Percentiles rank a stretch among this genome's conserved stretches.
Conservation (phyloP, 257 asterid genomes). For the Rehmannia glutinosa region DNA sequence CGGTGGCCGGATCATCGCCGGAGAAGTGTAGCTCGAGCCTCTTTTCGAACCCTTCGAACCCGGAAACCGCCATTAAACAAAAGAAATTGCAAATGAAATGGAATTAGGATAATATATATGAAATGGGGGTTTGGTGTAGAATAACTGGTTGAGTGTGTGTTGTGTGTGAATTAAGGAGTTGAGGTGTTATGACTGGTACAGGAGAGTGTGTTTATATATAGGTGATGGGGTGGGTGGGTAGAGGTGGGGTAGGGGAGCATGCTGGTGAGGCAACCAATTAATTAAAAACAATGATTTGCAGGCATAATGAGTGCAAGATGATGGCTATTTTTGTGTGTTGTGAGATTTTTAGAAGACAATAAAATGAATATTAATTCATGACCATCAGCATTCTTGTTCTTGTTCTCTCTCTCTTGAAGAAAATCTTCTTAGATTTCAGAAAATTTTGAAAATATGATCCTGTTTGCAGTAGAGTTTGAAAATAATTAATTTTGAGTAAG, state of each 20-base stretch:
- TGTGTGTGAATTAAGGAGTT: constrained; percentile 1
- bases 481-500: neutral
- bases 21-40: constrained; percentile 71
- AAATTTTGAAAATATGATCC: neutral
- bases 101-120: neutral
- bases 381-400: constrained; percentile 23
- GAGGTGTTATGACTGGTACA: constrained; percentile 43
- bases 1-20: constrained; percentile 49
- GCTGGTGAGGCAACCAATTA: constrained; percentile 50
- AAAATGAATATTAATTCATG: constrained; percentile 39
- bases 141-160: neutral
- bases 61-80: constrained; percentile 60
- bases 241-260: constrained; percentile 39
- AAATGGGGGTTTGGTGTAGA: neutral
- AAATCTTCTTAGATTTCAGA: neutral
- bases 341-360: constrained; percentile 42
- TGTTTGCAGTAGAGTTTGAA: neutral
- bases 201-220: constrained; percentile 41
- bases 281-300: constrained; percentile 45
- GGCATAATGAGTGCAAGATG: constrained; percentile 78
- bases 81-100: neutral
- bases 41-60: constrained; percentile 84
- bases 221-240: neutral
- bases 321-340: constrained; percentile 36
- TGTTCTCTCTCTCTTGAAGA: neutral